Evolutionary conservation across 345 rosid genomes (phyloP), one percentile per base, ranked within the genome.

Genomic region (Gossypium rotundifolium): DNA sequence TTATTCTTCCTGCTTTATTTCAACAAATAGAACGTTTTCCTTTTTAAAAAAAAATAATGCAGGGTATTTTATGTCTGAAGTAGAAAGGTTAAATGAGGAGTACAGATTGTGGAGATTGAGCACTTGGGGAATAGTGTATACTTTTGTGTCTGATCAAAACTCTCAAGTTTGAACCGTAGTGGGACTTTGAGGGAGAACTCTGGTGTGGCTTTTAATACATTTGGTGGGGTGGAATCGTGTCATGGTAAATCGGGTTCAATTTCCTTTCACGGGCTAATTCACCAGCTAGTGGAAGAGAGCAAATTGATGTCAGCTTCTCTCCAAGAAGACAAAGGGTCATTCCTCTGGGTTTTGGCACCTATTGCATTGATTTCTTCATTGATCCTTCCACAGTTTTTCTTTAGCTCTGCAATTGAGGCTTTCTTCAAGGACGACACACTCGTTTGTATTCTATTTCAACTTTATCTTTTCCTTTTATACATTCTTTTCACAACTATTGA

Each of bases 231-330:
- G 81, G 97, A 92, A 78, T 82, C 89, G 10, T 87, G 87, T 72
- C 86, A 84, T 52, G 97, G 97, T 6, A 90, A 94, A 80, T 79
- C 98, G 2, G 96, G 98, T 71, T 92, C 92, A 3, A 77, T 90
- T 79, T 90, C 97, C 6, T 94, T 90, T 80, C 55, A 74, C 72
- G 98, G 98, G 5, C 60, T 88, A 79, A 85, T 92, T 66, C 87
- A 92, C 67, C 94, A 91, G 79, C 83, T 87, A 2, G 88, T 88
- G 61, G 98, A 94, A 81, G 96, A 89, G 79, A 82, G 84, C 63
- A 87, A 81, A 65, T 78, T 91, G 70, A 82, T 85, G 40, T 89
- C 97, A 11, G 89, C 92, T 49, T 93, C 94, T 20, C 90, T 89
- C 27, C 81, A 79, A 64, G 91, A 87, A 77, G 87, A 82, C 2